Conservation (phyloP, 2,329 filamentous ascomycete species). For the Colletotrichum sansevieriae region DNA sequence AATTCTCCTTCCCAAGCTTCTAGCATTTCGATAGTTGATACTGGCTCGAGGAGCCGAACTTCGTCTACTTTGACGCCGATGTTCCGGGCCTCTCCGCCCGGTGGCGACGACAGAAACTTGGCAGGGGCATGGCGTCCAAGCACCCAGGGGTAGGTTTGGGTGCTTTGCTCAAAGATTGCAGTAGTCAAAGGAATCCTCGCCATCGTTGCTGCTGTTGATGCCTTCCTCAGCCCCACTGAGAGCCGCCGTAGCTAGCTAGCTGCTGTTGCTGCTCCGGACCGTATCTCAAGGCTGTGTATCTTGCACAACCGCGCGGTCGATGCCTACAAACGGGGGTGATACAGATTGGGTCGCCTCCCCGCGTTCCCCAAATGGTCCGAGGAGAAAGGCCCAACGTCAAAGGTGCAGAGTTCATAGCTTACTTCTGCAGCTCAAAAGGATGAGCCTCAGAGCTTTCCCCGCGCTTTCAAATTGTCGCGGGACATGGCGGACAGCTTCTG, state of each 20-base stretch:
- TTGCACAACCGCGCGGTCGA: constrained; percentile 3
- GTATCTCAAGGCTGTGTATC: neutral
- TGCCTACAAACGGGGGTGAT: neutral
- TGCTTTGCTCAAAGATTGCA: constrained; percentile 2
- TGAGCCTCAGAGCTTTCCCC: constrained; percentile 21
- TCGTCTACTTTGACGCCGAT: constrained; percentile 14
- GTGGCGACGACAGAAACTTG: constrained; percentile 17
- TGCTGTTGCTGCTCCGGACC: neutral
- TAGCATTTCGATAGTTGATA: neutral
- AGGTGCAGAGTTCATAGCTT: constrained; percentile 9
- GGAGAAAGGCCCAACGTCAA: constrained; percentile 17
- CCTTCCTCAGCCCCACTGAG: neutral
- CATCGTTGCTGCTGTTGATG: neutral
- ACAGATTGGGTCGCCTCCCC: neutral
- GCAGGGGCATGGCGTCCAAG: constrained; percentile 26
- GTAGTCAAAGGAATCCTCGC: constrained; percentile 1
- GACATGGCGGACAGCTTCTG: constrained; percentile 26
- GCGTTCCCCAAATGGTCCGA: constrained; percentile 10
- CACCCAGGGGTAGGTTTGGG: constrained; percentile 4
- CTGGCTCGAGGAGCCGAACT: constrained; percentile 28
- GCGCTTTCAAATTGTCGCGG: constrained; percentile 11
- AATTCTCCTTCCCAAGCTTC: constrained; percentile 3
- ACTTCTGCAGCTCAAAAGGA: neutral
- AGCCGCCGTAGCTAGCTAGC: neutral
- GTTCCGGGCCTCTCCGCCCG: constrained; percentile 6